Evolutionary conservation across 2,329 filamentous ascomycete species (phyloP).

Genomic region (Chalaropsis thielavioides): DNA sequence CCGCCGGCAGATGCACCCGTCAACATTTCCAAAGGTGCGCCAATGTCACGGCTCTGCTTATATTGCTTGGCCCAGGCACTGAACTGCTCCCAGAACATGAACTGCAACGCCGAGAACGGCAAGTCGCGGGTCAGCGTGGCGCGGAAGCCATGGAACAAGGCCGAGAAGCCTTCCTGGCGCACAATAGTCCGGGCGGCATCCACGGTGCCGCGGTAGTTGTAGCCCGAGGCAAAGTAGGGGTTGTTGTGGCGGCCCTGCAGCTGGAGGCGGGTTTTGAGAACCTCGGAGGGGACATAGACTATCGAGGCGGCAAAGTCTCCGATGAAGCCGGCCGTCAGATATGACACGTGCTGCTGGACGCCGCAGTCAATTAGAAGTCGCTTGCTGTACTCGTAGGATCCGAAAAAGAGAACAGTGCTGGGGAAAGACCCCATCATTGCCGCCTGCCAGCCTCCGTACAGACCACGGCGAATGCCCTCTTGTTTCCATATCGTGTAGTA

Average conservation of each 20-base stretch:
- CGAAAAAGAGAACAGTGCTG: slow-evolving; percentile 89
- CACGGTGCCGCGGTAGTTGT: slow-evolving; percentile 79
- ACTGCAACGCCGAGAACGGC: slow-evolving; percentile 90
- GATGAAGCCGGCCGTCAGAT: slow-evolving; percentile 77
- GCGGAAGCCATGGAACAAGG: slow-evolving; percentile 93
- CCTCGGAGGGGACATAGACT: slow-evolving; percentile 92
- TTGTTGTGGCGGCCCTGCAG: slow-evolving; percentile 93
- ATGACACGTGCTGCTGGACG: slow-evolving; percentile 67
- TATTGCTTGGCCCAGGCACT: slow-evolving; percentile 66
- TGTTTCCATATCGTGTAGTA: slow-evolving; percentile 89
- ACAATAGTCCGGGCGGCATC: slow-evolving; percentile 80
- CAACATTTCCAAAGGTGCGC: slow-evolving; percentile 67
- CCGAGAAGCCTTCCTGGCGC: slow-evolving; percentile 63
- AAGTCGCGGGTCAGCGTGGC: slow-evolving; percentile 89
- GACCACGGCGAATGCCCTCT: slow-evolving; percentile 69
- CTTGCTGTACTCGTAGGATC: slow-evolving; percentile 92
- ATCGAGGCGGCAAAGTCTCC: slow-evolving; percentile 85
- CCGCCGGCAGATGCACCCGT: slow-evolving; percentile 85
- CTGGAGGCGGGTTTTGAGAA: slow-evolving; percentile 92
- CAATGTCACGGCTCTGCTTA: slow-evolving; percentile 70
- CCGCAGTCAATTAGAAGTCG: slow-evolving; percentile 73
- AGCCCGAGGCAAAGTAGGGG: slow-evolving; percentile 81
- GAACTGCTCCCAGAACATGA: slow-evolving; percentile 96
- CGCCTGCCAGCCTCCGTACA: slow-evolving; percentile 89
- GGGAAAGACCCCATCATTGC: slow-evolving; percentile 86